Conservation (phyloP, 768 basidiomycete genomes). For the Mycena sanguinolenta region DNA sequence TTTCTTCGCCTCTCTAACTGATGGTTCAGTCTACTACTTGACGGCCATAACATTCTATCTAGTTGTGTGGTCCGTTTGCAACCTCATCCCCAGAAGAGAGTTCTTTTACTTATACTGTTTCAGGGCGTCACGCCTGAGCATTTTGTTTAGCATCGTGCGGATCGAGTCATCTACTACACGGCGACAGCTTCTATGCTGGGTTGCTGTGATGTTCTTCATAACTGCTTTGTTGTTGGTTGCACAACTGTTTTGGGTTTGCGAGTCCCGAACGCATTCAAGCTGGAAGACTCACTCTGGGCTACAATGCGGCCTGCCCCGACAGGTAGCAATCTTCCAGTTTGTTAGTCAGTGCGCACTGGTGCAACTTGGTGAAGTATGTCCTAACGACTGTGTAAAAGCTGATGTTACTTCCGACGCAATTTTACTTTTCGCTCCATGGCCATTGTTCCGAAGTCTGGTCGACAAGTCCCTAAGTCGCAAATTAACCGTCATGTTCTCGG, state of each 20-base stretch:
- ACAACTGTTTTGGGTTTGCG: conserved; percentile 43
- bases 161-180: conserved; percentile 55
- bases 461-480: conserved; percentile 54
- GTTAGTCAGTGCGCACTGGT: conserved; percentile 54
- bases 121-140: conserved; percentile 62
- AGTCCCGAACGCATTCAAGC: conserved; percentile 36
- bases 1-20: not conserved
- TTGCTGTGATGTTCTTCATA: conserved; percentile 48
- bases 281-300: too few species aligned
- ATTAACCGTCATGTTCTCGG: conserved; percentile 65
- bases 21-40: conserved; percentile 48
- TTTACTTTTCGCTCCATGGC: conserved; percentile 60
- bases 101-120: too few species aligned
- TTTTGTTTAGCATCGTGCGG: conserved; percentile 64
- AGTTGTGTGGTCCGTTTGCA: conserved; percentile 42
- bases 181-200: conserved; percentile 41
- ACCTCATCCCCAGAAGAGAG: not conserved
- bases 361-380: not conserved
- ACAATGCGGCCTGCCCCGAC: conserved; percentile 58
- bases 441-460: conserved; percentile 58
- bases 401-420: conserved; percentile 62
- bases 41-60: conserved; percentile 53
- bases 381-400: conserved; percentile 48
- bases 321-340: conserved; percentile 67
- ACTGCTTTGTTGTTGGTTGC: conserved; percentile 54